A percentile compares a stretch with the other conserved stretches of the same genome.
These are phyloP conservation scores for Aspergillus texensis DNA, from an alignment of 2,329 filamentous ascomycete genomes.

Conservation along the genomic window DNA sequence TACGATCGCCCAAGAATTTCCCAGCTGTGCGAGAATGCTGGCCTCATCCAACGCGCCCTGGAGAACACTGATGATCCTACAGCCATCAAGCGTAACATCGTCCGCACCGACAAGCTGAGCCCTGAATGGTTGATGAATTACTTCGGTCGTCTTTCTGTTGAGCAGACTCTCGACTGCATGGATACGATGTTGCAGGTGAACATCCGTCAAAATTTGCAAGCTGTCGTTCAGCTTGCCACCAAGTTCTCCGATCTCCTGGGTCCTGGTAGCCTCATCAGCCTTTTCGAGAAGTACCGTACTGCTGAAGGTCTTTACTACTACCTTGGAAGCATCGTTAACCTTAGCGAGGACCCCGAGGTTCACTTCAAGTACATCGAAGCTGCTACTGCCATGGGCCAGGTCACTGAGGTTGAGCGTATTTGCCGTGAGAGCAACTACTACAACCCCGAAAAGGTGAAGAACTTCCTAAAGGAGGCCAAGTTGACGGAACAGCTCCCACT, in stretches of 20 bases:
- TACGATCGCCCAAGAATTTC: conserved; percentile 92
- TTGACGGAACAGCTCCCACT: conserved; percentile 90
- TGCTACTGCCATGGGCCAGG: conserved; percentile 88
- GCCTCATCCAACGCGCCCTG: conserved; percentile 80
- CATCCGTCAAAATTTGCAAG: conserved; percentile 94
- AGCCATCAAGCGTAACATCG: conserved; percentile 87
- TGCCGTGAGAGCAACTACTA: conserved; percentile 90
- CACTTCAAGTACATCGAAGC: conserved; percentile 99
- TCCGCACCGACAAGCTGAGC: conserved; percentile 80
- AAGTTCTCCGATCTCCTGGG: conserved; percentile 97
- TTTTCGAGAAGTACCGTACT: conserved; percentile 97
- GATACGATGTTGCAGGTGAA: conserved; percentile 96
- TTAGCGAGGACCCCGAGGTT: conserved; percentile 92
- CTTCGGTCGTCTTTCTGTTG: conserved; percentile 92
- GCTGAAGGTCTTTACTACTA: conserved; percentile 98
- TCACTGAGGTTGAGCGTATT: conserved; percentile 95
- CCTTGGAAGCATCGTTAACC: conserved; percentile 94
- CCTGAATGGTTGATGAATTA: conserved; percentile 89
- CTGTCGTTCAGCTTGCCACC: conserved; percentile 92
- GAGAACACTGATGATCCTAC: conserved; percentile 93
- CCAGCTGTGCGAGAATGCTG: conserved; percentile 88
- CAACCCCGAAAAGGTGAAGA: conserved; percentile 96
- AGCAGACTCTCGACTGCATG: conserved; percentile 90
- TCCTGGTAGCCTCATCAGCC: conserved; percentile 81
- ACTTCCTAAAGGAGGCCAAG: conserved; percentile 96